Conservation (phyloP, 805 yeast genomes). For the Lipomyces mesembrius region DNA sequence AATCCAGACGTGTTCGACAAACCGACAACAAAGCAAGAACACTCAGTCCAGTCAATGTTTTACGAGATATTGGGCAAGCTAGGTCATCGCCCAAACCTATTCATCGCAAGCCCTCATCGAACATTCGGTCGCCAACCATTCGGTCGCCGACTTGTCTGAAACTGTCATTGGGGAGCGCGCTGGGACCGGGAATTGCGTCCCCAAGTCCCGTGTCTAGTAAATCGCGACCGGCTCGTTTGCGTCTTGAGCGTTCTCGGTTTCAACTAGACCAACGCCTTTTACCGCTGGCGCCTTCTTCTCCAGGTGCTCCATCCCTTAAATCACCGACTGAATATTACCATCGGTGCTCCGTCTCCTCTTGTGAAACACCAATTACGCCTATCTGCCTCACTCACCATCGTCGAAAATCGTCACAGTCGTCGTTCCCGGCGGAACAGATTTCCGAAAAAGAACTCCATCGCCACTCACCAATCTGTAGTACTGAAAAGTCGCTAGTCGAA, state of each 20-base stretch:
- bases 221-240: slow-evolving; percentile 1
- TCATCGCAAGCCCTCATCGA: not conserved
- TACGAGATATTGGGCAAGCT: slow-evolving; percentile 28
- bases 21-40: slow-evolving; percentile 2
- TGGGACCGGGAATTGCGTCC: slow-evolving; percentile 11
- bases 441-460: not conserved
- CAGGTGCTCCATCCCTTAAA: slow-evolving; percentile 1
- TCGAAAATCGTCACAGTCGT: not conserved
- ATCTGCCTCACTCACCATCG: not conserved
- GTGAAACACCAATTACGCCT: not conserved
- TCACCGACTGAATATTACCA: not conserved
- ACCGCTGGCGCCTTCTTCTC: slow-evolving; percentile 14
- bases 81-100: slow-evolving; percentile 7
- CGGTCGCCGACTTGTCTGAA: slow-evolving; percentile 27
- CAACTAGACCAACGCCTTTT: slow-evolving; percentile 16
- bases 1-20: not conserved
- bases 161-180: slow-evolving; percentile 21
- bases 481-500: not conserved
- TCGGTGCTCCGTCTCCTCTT: not conserved
- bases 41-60: slow-evolving; percentile 8
- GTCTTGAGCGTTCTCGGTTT: slow-evolving; percentile 11
- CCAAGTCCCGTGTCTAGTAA: not conserved
- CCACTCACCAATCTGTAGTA: not conserved
- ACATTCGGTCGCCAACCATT: not conserved
- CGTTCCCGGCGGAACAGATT: not conserved